Base-by-base conservation (phyloP, 805 yeast genomes). In the Ogataea dorogensis region DNA sequence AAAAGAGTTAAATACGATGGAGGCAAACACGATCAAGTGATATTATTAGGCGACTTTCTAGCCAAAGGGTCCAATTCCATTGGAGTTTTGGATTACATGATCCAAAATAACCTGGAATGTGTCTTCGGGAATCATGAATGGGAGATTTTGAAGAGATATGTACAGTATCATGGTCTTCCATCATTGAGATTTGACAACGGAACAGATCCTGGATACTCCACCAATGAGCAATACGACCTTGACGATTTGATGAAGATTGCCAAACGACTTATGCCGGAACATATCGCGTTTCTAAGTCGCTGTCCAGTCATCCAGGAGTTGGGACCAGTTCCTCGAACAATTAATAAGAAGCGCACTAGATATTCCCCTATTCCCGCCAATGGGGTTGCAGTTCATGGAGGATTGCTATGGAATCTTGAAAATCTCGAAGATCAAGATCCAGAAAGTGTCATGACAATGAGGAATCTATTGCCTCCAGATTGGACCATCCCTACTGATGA, bases 51-150 rank as follows among this genome's bases (percentile, higher is more conserved):
- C 4, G 97, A 89, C 54, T 86, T 88, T 57, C 67, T 86, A 12
- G 70, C 87, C 33, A 91, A 89, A 55, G 98, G 98, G 1, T 80
- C 84, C 5, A 77, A 83, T 40, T 83, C 95, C 1, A 44, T 74
- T 10, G 74, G 72, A 24, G 87, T 87, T 2, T 55, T 88, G 8
- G 81, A 87, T 41, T 80, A 60, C 50, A 79, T 85, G 13, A 67
- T 80, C 21, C 64, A 75, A 15, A 55, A 78, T 47, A 64, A 73
- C 11, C 72, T 85, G 11, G 78, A 75, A 36, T 88, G 95, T 54
- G 77, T 89, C 2, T 64, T 93, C 40, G 97, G 98, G 0, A 89
- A 89, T 64, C 96, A 91, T 59, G 98, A 89, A 59, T 69, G 81
- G 43, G 79, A 78, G 42, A 73, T 83, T 8, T 54, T 89, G 46